Evolutionary conservation across 2,329 filamentous ascomycete species (phyloP), one percentile per base, ranked within the genome.

Genomic region (Plenodomus tracheiphilus): DNA sequence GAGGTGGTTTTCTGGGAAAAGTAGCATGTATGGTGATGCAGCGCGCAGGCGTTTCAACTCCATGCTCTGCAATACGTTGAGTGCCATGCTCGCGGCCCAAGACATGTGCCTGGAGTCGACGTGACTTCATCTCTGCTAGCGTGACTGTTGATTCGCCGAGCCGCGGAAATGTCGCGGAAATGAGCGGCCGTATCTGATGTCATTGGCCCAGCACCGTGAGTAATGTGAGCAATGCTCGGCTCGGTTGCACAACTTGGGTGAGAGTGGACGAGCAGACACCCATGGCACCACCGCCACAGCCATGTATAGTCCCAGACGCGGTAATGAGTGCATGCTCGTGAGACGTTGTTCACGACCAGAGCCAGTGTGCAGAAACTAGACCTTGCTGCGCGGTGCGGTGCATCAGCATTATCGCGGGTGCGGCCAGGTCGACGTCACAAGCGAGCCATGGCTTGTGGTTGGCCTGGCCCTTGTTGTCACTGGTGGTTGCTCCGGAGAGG

Each of bases 401-500:
- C 22, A 25, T 8, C 35, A 37, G 4, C 35, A 20, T 4, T 18
- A 8, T 17, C 9, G 35, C 35, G 28, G 28, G 15, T 32, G 28
- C 28, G 8, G n/a, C 11, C 6, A 32, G 28, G 28, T 32, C 28
- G 28, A 32, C 28, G 28, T 32, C 28, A 32, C 28, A 32, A 32
- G 28, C 28, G 28, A 15, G 28, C 6, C 5, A 5, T 5, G 5
- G 22, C 22, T 25, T 25, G 7, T 32, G 28, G 28, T 10, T 32
- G 28, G 28, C 28, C 28, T 32, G 28, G 28, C 28, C 28, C 28
- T 32, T 32, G 35, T 37, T 17, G 35, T 20, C 35, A 17, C 16
- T 37, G 35, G 4, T 37, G 45, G 45, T 42, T 25, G 39, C 45
- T 42, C 21, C 32, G 45, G 44, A 47, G 25, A 21, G 28, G 45